phyloP scores from a whole-genome alignment of 2,329 filamentous ascomycete species.

The Curvularia hawaiiensis region DNA sequence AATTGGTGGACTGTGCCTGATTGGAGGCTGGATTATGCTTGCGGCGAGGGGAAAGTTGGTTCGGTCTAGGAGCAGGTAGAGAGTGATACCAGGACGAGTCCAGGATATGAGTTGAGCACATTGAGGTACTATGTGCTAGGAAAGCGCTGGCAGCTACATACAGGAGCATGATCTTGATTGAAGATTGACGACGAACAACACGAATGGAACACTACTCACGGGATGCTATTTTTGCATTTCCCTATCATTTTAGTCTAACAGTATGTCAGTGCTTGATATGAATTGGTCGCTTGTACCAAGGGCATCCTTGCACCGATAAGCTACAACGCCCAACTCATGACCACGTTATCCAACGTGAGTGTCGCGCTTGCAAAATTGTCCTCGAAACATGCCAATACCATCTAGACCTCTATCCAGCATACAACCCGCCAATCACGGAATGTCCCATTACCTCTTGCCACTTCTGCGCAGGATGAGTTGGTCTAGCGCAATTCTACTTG shows the following conservation, averaged over 20 bases:
- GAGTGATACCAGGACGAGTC: neutral
- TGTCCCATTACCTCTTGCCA: neutral
- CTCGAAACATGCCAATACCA: neutral
- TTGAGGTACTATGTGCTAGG: neutral
- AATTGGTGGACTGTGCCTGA: slow-evolving; percentile 66
- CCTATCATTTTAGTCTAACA: neutral
- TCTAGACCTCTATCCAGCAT: neutral
- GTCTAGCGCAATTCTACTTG: neutral
- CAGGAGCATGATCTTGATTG: neutral
- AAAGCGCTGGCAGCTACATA: slow-evolving; percentile 1
- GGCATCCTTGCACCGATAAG: neutral
- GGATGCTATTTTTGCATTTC: neutral
- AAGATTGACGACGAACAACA: neutral
- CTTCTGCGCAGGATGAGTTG: neutral
- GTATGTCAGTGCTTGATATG: neutral
- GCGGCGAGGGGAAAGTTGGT: slow-evolving; percentile 43
- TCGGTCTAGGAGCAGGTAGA: slow-evolving; percentile 4
- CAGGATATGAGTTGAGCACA: neutral
- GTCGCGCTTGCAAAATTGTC: neutral
- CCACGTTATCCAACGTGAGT: neutral
- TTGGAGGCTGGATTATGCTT: slow-evolving; percentile 65
- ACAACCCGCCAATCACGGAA: slow-evolving; percentile 1
- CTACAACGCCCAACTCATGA: neutral
- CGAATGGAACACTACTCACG: neutral
- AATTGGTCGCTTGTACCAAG: neutral